Conservation (phyloP, 176 grass and related monocot species). For the Raddia distichophylla region DNA sequence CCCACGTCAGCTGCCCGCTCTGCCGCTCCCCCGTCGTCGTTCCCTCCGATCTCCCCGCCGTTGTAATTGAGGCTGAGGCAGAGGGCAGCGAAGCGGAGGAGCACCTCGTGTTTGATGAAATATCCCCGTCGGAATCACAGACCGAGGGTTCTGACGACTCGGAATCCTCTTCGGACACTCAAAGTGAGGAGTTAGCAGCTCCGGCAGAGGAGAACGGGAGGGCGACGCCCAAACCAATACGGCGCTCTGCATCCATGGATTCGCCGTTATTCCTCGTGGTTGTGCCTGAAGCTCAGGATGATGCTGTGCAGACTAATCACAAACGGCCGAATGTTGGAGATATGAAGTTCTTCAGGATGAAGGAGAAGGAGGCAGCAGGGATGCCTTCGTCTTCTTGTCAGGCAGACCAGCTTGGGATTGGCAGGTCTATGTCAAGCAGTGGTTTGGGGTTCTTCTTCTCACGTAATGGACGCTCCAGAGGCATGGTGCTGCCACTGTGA, state of each 20-base stretch:
- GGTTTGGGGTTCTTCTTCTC: slow-evolving; percentile 56
- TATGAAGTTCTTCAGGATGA: slow-evolving; percentile 35
- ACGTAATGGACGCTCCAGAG: slow-evolving; percentile 40
- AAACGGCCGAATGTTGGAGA: slow-evolving; percentile 37
- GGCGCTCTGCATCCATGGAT: slow-evolving; percentile 57
- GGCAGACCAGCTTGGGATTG: slow-evolving; percentile 34
- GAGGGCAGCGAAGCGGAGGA: slow-evolving; percentile 12
- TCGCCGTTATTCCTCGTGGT: slow-evolving; percentile 45
- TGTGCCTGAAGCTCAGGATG: slow-evolving; percentile 40
- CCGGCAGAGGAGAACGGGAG: slow-evolving; percentile 20
- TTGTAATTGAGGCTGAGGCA: not conserved
- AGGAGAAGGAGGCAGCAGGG: slow-evolving; percentile 40
- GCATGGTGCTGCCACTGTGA: slow-evolving; percentile 50
- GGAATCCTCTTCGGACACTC: slow-evolving; percentile 27
- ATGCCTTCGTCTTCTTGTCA: slow-evolving; percentile 52
- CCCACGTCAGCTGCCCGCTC: slow-evolving; percentile 75
- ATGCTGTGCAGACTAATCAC: not conserved
- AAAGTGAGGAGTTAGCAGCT: slow-evolving; percentile 28
- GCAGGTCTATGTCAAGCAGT: slow-evolving; percentile 62
- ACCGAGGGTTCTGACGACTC: slow-evolving; percentile 28
- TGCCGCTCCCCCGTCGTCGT: slow-evolving; percentile 61
- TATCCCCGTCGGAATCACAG: slow-evolving; percentile 39
- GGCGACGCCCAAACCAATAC: slow-evolving; percentile 30
- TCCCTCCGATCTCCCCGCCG: slow-evolving; percentile 18
- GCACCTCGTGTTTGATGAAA: slow-evolving; percentile 42